A percentile compares a stretch with the other conserved stretches of the same genome.
Conservation (phyloP, 2,329 filamentous ascomycete species). For the Metarhizium anisopliae region DNA sequence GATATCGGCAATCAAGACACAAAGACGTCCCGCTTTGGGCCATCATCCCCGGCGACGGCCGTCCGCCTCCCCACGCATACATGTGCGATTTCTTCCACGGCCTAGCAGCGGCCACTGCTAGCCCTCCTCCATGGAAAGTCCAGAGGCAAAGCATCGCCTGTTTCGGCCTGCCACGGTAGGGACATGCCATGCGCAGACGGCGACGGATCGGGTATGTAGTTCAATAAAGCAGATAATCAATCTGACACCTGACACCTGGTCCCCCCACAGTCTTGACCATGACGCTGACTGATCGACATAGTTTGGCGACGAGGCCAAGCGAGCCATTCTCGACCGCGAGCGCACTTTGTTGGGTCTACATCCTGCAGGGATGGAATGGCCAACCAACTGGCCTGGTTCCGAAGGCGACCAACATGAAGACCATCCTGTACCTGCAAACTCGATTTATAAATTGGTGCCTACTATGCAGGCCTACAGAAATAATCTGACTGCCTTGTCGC, state of each 20-base stretch:
- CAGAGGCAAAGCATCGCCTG: neutral
- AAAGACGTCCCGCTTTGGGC: neutral
- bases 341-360: conserved; percentile 11
- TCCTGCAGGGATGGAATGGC: conserved; percentile 9
- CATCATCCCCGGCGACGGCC: neutral
- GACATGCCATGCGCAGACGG: conserved; percentile 27
- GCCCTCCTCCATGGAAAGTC: conserved; percentile 10
- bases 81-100: neutral
- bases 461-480: conserved; percentile 34
- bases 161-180: conserved; percentile 23
- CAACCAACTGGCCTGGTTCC: conserved; percentile 20
- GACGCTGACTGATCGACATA: conserved; percentile 9
- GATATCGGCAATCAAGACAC: neutral
- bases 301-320: conserved; percentile 27
- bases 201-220: conserved; percentile 20
- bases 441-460: conserved; percentile 22
- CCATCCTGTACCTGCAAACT: conserved; percentile 7
- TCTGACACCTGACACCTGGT: neutral
- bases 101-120: conserved; percentile 7
- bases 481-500: conserved; percentile 50
- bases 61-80: conserved; percentile 1
- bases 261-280: neutral
- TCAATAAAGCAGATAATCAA: neutral
- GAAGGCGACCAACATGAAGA: conserved; percentile 15
- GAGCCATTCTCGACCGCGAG: conserved; percentile 26